These are phyloP conservation scores for Physcomitrium patens DNA, from an alignment of 225 moss, liverwort and hornwort genomes.

Conservation along the genomic window DNA sequence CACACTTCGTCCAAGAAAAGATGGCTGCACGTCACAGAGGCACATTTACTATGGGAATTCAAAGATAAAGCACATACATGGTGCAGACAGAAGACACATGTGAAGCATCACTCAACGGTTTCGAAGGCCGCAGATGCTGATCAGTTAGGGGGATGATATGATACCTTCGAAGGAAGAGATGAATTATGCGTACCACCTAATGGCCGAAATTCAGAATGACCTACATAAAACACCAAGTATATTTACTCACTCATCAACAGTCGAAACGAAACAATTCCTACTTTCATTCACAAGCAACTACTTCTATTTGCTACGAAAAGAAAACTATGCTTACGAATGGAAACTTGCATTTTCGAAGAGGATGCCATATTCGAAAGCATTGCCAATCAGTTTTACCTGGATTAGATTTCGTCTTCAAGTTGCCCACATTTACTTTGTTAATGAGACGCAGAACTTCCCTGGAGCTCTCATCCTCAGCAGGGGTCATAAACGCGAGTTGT, in stretches of 20 bases:
- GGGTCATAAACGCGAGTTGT: conserved; percentile 69
- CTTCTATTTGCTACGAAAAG: background rate
- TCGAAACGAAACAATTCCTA: background rate
- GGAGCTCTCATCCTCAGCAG: conserved; percentile 87
- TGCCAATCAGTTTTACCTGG: conserved; percentile 28
- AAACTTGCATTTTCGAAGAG: background rate
- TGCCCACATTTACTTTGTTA: conserved; percentile 88
- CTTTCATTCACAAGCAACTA: background rate
- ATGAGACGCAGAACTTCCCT: conserved; percentile 83
- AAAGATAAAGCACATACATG: background rate
- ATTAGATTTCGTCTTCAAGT: conserved; percentile 54
- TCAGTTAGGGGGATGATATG: conserved; percentile 5
- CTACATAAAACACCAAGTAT: conserved; percentile 25
- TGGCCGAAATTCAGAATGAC: conserved; percentile 39
- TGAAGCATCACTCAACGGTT: background rate
- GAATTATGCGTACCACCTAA: conserved; percentile 21
- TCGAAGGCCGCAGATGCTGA: conserved; percentile 5
- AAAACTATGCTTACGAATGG: background rate
- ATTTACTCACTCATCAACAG: conserved; percentile 8
- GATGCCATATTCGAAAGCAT: background rate
- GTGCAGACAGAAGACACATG: background rate
- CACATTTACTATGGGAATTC: conserved; percentile 11
- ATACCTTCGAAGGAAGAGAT: conserved; percentile 44
- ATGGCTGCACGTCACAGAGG: conserved; percentile 56
- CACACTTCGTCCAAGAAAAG: conserved; percentile 70